Base-by-base conservation (phyloP, 2,329 filamentous ascomycete species). In the Verticillium longisporum region DNA sequence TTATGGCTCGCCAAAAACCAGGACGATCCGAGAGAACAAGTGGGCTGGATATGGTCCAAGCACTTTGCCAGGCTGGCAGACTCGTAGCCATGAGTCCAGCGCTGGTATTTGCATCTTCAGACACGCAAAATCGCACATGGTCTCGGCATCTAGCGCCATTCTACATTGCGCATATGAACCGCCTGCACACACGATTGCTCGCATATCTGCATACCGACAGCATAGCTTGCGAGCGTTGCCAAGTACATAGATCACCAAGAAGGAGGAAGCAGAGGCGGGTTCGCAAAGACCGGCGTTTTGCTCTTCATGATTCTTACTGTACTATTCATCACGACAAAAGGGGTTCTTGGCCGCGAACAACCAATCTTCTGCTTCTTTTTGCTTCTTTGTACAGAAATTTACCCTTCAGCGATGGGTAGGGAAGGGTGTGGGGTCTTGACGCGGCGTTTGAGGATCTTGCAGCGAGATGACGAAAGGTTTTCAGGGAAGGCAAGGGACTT, bases 11-110 rank as follows among this genome's bases (percentile, higher is more conserved):
- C 95, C 59, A 92, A 92, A 74, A 99, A 99, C 72, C 95, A 99
- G 76, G 95, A 99, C 71, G 95, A 99, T 74, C 79, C 86, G 1
- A 82, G 80, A 11, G 84, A 89, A 66, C 83, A 87, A 66, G 88
- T 98, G 37, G 95, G 95, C 58, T 99, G 95, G 95, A 97, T 99
- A 69, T 99, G 95, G 95, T 96, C 93, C 69, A 97, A 97, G 75
- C 95, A 99, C 77, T 99, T 99, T 80, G 89, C 89, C 59, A 86
- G 84, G 71, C 71, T 87, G 65, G 83, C 83, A 57, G 84, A 86
- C 70, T 75, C 77, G 60, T 79, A 72, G 54, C 10, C 54, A 33
- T 13, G 7, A 21, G 45, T n/a, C 6, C 45, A 26, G 45, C n/a
- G 7, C 38, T 18, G 6, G 13, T 45, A n/a, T 45, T n/a, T 45